Percentiles rank a stretch among this genome's conserved stretches.
Evolutionary conservation across 2,329 filamentous ascomycete species (phyloP).

Genomic region (Diaporthe nobilis): DNA sequence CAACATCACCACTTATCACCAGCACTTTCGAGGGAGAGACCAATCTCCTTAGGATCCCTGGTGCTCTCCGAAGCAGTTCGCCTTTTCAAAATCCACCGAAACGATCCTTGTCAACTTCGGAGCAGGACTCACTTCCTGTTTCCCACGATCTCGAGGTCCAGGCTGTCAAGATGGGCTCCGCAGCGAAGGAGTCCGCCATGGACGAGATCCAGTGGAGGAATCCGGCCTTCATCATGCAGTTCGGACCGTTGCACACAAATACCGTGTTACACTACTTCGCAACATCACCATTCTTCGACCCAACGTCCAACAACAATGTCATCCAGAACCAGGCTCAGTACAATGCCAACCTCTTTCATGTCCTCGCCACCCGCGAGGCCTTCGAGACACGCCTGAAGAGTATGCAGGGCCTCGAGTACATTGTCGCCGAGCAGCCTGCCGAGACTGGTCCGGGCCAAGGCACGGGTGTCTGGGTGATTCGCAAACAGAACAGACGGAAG

Average conservation of each 20-base stretch:
- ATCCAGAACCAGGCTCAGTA: slow-evolving; percentile 73
- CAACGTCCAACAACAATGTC: slow-evolving; percentile 76
- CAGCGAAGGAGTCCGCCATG: slow-evolving; percentile 64
- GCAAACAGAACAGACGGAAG: slow-evolving; percentile 76
- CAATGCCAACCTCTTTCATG: slow-evolving; percentile 70
- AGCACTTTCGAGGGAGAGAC: not conserved
- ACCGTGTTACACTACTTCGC: slow-evolving; percentile 78
- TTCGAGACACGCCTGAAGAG: slow-evolving; percentile 74
- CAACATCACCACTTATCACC: not conserved
- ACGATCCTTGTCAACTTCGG: not conserved
- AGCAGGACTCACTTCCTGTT: not conserved
- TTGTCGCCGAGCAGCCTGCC: slow-evolving; percentile 75
- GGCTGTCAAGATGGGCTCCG: slow-evolving; percentile 56
- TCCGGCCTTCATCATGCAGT: slow-evolving; percentile 62
- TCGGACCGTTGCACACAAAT: slow-evolving; percentile 75
- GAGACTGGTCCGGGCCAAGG: slow-evolving; percentile 72
- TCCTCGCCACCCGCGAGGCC: slow-evolving; percentile 72
- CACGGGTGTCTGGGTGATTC: slow-evolving; percentile 78
- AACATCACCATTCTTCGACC: slow-evolving; percentile 77
- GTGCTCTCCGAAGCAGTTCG: too few species aligned
- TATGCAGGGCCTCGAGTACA: slow-evolving; percentile 77
- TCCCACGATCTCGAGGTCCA: not conserved
- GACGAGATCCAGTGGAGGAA: slow-evolving; percentile 79
- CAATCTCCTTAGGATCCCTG: not conserved
- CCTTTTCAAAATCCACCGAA: not conserved